Evolutionary conservation across 2,329 filamentous ascomycete genomes (phyloP).

Genomic region (Verticillium klebahnii): DNA sequence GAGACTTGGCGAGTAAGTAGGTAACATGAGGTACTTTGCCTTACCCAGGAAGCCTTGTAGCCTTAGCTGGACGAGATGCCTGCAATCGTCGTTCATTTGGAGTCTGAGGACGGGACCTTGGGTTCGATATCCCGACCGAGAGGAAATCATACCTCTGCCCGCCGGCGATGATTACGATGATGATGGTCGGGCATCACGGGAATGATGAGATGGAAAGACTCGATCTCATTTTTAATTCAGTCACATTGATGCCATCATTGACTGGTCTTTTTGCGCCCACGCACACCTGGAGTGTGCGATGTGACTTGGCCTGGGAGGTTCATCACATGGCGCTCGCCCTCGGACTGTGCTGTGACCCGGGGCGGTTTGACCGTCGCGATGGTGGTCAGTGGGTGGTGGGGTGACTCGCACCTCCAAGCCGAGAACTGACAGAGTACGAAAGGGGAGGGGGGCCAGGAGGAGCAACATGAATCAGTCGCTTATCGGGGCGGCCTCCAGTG

Average conservation of each 20-base stretch:
- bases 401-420: neutral
- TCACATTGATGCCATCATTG: no score
- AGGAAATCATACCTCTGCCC: no score
- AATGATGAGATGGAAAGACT: no score
- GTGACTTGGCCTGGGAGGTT: neutral
- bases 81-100: neutral
- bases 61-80: no score
- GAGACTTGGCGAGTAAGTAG: neutral
- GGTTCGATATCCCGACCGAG: no score
- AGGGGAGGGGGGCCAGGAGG: neutral
- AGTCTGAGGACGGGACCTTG: no score
- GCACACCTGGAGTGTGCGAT: no score
- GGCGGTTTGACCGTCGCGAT: constrained; percentile 6
- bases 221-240: no score
- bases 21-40: neutral
- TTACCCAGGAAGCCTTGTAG: neutral
- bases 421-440: neutral
- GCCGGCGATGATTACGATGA: no score
- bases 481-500: neutral
- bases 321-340: constrained; percentile 3
- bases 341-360: constrained; percentile 12
- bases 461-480: neutral
- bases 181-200: no score
- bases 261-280: no score
- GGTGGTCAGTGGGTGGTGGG: neutral